phyloP scores from a whole-genome alignment of 2,329 filamentous ascomycete genomes.

The Lecanicillium sp. region DNA sequence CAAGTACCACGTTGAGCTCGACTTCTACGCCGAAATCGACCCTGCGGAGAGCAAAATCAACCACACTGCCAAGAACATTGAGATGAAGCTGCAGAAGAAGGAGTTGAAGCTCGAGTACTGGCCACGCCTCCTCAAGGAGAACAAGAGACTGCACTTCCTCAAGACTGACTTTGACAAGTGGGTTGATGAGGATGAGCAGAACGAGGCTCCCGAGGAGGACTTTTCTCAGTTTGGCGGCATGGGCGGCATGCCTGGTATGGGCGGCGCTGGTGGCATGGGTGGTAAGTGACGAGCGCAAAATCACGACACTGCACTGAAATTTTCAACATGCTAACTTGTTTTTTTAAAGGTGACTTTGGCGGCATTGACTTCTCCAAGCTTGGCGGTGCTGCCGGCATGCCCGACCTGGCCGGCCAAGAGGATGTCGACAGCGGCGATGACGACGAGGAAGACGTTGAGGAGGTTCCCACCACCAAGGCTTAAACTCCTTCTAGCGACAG shows the following conservation, averaged over 20 bases:
- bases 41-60: slow-evolving; percentile 72
- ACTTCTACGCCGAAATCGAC: slow-evolving; percentile 89
- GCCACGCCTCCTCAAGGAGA: slow-evolving; percentile 87
- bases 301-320: background rate
- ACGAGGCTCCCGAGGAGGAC: slow-evolving; percentile 79
- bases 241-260: slow-evolving; percentile 57
- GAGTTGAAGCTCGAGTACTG: slow-evolving; percentile 90
- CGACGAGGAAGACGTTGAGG: slow-evolving; percentile 61
- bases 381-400: slow-evolving; percentile 44
- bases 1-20: slow-evolving; percentile 77
- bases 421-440: slow-evolving; percentile 44
- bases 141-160: slow-evolving; percentile 85
- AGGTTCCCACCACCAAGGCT: slow-evolving; percentile 27
- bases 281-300: too few species aligned
- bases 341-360: slow-evolving; percentile 53
- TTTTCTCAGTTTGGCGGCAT: slow-evolving; percentile 58
- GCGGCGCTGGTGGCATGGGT: slow-evolving; percentile 36
- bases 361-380: slow-evolving; percentile 86
- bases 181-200: slow-evolving; percentile 98
- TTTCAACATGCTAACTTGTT: background rate
- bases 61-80: slow-evolving; percentile 81
- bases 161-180: slow-evolving; percentile 99
- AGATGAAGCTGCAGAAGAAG: slow-evolving; percentile 95
- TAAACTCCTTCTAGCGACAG: slow-evolving; percentile 6
- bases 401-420: slow-evolving; percentile 35